A percentile compares a stretch with the other conserved stretches of the same genome.
Evolutionary conservation across 2,329 filamentous ascomycete species (phyloP).

Genomic region (Metarhizium sp.): DNA sequence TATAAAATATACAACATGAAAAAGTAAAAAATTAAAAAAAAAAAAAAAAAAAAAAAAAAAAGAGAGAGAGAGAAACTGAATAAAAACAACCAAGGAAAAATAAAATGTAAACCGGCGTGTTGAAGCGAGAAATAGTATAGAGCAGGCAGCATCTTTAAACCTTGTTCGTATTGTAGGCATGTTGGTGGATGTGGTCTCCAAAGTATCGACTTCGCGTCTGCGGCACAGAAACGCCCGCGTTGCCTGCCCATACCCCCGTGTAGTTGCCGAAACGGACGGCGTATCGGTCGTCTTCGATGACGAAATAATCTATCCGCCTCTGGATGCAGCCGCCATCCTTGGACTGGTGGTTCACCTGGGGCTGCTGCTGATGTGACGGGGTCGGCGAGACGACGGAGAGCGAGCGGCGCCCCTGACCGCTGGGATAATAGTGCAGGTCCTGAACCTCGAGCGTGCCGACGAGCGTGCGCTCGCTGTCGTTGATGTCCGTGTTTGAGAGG

Average conservation of each 20-base stretch:
- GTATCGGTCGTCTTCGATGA: constrained; percentile 5
- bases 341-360: not conserved
- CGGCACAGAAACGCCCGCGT: constrained; percentile 3
- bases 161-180: constrained; percentile 2
- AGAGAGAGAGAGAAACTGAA: not conserved
- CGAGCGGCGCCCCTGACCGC: not conserved
- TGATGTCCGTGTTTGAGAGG: not conserved
- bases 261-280: constrained; percentile 11
- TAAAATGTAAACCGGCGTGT: not conserved
- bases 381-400: not conserved
- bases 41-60: no score
- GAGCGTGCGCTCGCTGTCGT: constrained; percentile 6
- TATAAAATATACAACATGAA: no score
- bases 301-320: constrained; percentile 9
- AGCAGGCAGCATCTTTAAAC: not conserved
- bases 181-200: constrained; percentile 11
- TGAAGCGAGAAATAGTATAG: no score
- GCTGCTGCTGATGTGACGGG: not conserved
- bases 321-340: constrained; percentile 5
- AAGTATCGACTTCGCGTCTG: constrained; percentile 11
- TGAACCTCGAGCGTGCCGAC: constrained; percentile 1
- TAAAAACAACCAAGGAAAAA: not conserved
- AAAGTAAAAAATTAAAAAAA: no score
- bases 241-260: constrained; percentile 13
- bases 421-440: not conserved